A percentile compares a stretch with the other conserved stretches of the same genome.
Evolutionary conservation across 768 basidiomycete species (phyloP).

Genomic region (Lepiota venenata): DNA sequence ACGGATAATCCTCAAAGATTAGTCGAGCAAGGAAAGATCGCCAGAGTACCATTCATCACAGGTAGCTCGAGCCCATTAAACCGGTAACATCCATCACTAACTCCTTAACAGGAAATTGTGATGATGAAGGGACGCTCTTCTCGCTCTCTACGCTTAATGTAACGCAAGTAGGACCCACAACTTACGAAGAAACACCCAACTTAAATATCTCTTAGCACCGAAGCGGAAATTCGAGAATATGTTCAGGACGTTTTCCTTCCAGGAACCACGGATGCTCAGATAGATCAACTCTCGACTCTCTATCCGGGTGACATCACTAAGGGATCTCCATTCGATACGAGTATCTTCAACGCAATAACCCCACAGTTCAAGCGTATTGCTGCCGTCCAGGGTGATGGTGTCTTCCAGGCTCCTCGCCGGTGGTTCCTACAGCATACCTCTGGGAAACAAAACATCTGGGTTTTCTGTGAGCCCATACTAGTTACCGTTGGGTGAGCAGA

Average conservation of each 20-base stretch:
- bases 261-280: constrained; percentile 22
- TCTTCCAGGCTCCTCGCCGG: constrained; percentile 47
- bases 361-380: constrained; percentile 48
- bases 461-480: constrained; percentile 28
- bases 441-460: constrained; percentile 37
- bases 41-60: constrained; percentile 45
- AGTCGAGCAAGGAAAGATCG: constrained; percentile 39
- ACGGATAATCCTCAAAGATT: constrained; percentile 39
- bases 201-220: constrained; percentile 16
- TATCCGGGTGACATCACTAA: constrained; percentile 37
- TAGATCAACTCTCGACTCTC: constrained; percentile 25
- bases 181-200: not conserved
- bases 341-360: constrained; percentile 36
- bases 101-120: constrained; percentile 39
- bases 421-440: constrained; percentile 38
- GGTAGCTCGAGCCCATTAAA: constrained; percentile 22
- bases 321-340: constrained; percentile 55
- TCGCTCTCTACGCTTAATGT: constrained; percentile 46
- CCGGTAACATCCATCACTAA: not conserved
- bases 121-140: constrained; percentile 61
- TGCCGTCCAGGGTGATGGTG: constrained; percentile 45
- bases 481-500: not conserved
- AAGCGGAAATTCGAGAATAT: constrained; percentile 19
- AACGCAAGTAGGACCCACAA: constrained; percentile 31
- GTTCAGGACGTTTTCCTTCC: constrained; percentile 29